Evolutionary conservation across 352 stramenopile genomes (phyloP), one percentile per base, ranked within the genome.

Genomic region (Globisporangium abappressorium): DNA sequence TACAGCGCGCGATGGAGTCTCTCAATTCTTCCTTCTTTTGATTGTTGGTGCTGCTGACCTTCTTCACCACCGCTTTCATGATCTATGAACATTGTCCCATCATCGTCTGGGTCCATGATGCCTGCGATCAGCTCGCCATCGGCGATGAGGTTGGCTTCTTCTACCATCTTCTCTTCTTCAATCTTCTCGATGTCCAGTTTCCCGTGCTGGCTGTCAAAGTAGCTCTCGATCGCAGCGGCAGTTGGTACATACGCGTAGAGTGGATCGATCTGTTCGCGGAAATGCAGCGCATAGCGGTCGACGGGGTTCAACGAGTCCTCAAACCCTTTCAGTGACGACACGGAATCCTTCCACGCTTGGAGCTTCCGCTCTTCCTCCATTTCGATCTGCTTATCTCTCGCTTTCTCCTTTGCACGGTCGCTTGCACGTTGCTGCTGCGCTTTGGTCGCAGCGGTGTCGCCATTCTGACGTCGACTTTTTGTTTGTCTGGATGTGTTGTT

Each of bases 251-350:
- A 90, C 20, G 82, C 70, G 66, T 82, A 92, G 33, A 91, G 58
- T 66, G 89, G 95, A 66, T 99, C 95, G 56, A 98, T 87, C 26
- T 96, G 75, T 72, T 97, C 86, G 46, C 94, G 91, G 51, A 98
- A 96, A 30, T 95, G 77, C 5, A 99, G 74, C 15, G 92, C 96
- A 68, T 99, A 98, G 0, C 91, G 80, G 68, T 99, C 97, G 1
- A 98, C 89, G 7, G 93, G 81, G 34, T 92, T 95, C 34, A 99
- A 77, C 26, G 90, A 96, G 65, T 94, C 87, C 64, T 98, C 89
- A 66, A 99, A 96, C 51, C 90, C 83, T 67, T 86, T 79, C 18
- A 94, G 73, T 55, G 84, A 93, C 33, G 76, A 89, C 0, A 91
- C 82, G 0, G 84, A 92, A 22, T 84, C 80, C 62, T 92, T 92